phyloP scores from a whole-genome alignment of 768 basidiomycete genomes.

The Lentinula edodes region DNA sequence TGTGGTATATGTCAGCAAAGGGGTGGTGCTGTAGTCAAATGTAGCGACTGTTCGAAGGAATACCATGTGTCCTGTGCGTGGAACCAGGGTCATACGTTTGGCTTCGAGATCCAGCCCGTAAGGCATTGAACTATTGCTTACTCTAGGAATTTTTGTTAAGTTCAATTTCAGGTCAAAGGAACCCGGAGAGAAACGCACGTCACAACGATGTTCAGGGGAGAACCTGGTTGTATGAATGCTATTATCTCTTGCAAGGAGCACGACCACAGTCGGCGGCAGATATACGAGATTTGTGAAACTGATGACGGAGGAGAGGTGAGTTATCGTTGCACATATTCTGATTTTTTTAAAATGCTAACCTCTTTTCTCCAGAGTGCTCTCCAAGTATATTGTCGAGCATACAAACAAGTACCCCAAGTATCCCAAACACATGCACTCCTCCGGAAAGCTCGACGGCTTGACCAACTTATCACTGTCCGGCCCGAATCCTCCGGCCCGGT shows the following conservation, averaged over 20 bases:
- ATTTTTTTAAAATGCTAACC: not conserved
- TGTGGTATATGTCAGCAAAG: constrained; percentile 70
- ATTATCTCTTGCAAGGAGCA: constrained; percentile 79
- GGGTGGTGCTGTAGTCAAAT: constrained; percentile 79
- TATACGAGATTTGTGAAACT: constrained; percentile 82
- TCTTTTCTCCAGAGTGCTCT: constrained; percentile 64
- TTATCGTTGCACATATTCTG: not conserved
- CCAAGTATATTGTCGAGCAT: constrained; percentile 79
- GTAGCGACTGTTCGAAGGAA: constrained; percentile 73
- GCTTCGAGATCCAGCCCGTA: constrained; percentile 87
- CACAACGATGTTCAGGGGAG: constrained; percentile 70
- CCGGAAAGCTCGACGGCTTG: constrained; percentile 84
- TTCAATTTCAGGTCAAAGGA: constrained; percentile 58
- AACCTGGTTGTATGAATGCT: constrained; percentile 73
- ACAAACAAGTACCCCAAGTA: constrained; percentile 68
- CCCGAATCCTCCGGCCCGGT: constrained; percentile 23
- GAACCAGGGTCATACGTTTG: constrained; percentile 77
- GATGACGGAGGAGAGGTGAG: constrained; percentile 79
- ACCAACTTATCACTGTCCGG: constrained; percentile 55
- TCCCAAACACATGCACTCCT: constrained; percentile 78
- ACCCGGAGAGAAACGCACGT: constrained; percentile 64
- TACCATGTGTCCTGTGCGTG: constrained; percentile 93
- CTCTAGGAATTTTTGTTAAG: not conserved
- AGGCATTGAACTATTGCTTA: constrained; percentile 17
- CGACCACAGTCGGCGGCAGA: constrained; percentile 52